Percentiles rank a stretch among this genome's conserved stretches.
These are phyloP conservation scores for Lindgomyces ingoldianus DNA, from an alignment of 495 filamentous ascomycete genomes.

Conservation along the genomic window DNA sequence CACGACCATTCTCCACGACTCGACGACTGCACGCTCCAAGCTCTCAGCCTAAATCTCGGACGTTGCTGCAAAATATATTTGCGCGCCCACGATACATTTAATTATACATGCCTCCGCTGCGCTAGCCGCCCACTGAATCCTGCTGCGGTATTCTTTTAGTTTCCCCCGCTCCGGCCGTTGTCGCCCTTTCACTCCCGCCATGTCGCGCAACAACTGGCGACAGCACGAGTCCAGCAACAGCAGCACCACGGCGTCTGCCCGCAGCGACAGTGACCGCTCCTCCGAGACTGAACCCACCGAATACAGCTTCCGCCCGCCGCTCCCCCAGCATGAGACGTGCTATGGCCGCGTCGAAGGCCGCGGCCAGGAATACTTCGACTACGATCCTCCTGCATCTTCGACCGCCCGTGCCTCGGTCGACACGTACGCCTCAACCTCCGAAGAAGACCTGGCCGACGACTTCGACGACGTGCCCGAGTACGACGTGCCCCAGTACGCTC, in stretches of 20 bases:
- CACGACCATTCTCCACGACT: background rate
- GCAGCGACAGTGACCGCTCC: constrained; percentile 64
- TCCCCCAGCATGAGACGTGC: constrained; percentile 32
- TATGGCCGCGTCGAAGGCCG: constrained; percentile 45
- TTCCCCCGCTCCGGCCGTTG: background rate
- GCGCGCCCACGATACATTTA: background rate
- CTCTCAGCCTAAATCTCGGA: no score
- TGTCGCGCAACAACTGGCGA: constrained; percentile 34
- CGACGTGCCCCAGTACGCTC: constrained; percentile 52
- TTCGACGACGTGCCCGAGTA: constrained; percentile 47
- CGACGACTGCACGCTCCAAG: background rate
- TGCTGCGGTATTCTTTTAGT: background rate
- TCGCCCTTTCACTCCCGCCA: constrained; percentile 2
- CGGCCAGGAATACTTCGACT: constrained; percentile 43
- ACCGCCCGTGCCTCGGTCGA: constrained; percentile 67
- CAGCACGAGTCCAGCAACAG: constrained; percentile 31
- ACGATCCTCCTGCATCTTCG: constrained; percentile 41
- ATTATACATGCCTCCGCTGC: background rate
- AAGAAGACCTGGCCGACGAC: constrained; percentile 59
- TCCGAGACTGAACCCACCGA: constrained; percentile 69
- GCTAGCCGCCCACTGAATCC: background rate
- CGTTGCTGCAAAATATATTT: no score
- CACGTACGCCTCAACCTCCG: constrained; percentile 79
- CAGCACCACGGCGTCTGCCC: constrained; percentile 49
- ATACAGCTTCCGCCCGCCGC: constrained; percentile 57